phyloP scores from a whole-genome alignment of 2,329 filamentous ascomycete species.

The Alternaria tenuissima region DNA sequence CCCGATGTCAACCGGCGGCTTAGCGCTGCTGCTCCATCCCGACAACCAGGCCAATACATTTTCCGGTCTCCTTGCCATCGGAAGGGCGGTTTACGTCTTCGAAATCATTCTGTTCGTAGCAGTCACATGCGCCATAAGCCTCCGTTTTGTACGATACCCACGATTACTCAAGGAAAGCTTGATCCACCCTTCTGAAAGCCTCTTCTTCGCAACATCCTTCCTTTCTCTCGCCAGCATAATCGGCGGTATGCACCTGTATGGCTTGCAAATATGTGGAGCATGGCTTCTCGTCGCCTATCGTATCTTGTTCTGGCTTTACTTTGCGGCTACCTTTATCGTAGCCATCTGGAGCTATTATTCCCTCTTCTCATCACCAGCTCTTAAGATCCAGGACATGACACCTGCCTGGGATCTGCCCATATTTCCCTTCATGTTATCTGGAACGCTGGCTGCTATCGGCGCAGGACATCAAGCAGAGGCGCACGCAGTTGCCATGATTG shows the following conservation, averaged over 20 bases:
- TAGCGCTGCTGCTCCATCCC: conserved; percentile 2
- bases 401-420: conserved; percentile 8
- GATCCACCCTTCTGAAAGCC: conserved; percentile 5
- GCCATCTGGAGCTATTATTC: neutral
- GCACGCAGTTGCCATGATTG: neutral
- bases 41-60: conserved; percentile 4
- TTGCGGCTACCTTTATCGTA: neutral
- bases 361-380: conserved; percentile 46
- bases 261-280: neutral
- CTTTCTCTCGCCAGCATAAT: conserved; percentile 1
- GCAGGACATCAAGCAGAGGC: neutral
- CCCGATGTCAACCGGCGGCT: conserved; percentile 5
- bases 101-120: neutral
- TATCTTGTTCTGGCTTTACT: conserved; percentile 5
- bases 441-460: neutral
- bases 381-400: conserved; percentile 3
- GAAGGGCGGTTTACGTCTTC: neutral
- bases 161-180: neutral
- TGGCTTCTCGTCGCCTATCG: conserved; percentile 3
- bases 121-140: neutral
- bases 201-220: conserved; percentile 7
- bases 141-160: neutral
- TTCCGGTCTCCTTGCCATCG: neutral
- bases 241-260: neutral
- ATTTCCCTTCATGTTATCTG: conserved; percentile 1